Evolutionary conservation across 768 basidiomycete species (phyloP), one percentile per base, ranked within the genome.

Genomic region (Russula emetica): DNA sequence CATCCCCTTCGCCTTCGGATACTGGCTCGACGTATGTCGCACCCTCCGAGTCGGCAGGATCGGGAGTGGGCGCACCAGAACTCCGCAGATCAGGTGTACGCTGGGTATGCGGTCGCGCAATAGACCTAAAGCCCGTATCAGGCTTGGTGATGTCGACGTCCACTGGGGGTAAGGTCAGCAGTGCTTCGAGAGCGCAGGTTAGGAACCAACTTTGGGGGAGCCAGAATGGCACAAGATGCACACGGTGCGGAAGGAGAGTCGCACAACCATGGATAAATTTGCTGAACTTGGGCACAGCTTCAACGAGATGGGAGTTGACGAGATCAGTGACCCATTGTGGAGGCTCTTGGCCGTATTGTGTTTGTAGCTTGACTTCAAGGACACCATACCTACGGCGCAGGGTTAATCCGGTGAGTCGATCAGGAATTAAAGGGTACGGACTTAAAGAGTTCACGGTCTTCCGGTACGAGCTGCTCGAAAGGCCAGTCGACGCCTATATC

Each of bases 171-270:
- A 51, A 51, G 40, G 20, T 66, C 47, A 69, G 44, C 26, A 11
- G 1, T 26, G 44, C 6, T 18, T 5, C 5, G 42, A 24, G 22
- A 5, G n/a, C 6, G 34, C 8, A 24, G 24, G 24, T 10, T 36
- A 16, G 28, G 42, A 26, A 56, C 69, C 82, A 45, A 92, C 90
- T 97, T 73, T 98, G 95, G 6, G 95, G 95, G 7, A 95, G 83
- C 97, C 97, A 99, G 81, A 98, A 99, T 7, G 97, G 97, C 40
- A 99, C 90, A 26, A 99, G 82, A 71, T 98, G 91, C 51, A 98
- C 95, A 40, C 96, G 88, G 70, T 91, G 84, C 22, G 95, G 94
- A 11, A 98, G 76, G 0, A 98, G 80, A 1, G 94, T 94, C 2
- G 96, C 88, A 72, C 97, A 99, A 28, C 97, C 96, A 73, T 96